Evolutionary conservation across 306 rosid genomes (phyloP).

Genomic region (Vigna nakashimae): DNA sequence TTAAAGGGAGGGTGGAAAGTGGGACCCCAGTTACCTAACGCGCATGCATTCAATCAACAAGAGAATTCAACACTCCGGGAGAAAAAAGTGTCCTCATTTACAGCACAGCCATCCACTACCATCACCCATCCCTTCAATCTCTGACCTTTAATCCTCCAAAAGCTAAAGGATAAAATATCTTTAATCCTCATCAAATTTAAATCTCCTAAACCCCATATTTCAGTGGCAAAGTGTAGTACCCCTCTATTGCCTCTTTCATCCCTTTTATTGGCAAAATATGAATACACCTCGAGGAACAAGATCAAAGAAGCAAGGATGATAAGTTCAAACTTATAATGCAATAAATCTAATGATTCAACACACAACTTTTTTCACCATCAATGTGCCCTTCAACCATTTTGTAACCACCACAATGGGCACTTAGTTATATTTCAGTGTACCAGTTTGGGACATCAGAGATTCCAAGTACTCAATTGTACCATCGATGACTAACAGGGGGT

Average conservation of each 20-base stretch:
- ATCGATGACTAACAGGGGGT: conserved; percentile 73
- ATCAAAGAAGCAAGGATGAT: conserved; percentile 45
- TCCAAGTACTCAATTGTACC: conserved; percentile 78
- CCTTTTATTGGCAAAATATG: conserved; percentile 60
- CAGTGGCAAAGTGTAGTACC: conserved; percentile 32
- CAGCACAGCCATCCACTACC: conserved; percentile 78
- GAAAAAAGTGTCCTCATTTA: conserved; percentile 63
- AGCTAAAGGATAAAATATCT: conserved; percentile 53
- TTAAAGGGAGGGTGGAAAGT: conserved; percentile 58
- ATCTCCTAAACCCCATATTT: conserved; percentile 32
- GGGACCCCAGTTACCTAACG: conserved; percentile 76
- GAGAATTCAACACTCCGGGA: conserved; percentile 54
- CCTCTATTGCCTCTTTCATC: conserved; percentile 42
- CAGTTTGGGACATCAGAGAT: conserved; percentile 62
- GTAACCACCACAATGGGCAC: conserved; percentile 26
- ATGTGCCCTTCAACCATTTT: conserved; percentile 38
- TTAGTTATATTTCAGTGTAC: conserved; percentile 46
- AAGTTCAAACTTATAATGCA: conserved; percentile 53
- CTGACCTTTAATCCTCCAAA: conserved; percentile 57
- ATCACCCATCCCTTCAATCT: conserved; percentile 63
- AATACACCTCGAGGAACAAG: conserved; percentile 53
- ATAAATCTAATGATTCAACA: conserved; percentile 49
- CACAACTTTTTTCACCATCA: conserved; percentile 42
- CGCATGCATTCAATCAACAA: conserved; percentile 81
- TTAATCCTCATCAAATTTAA: conserved; percentile 55